These are phyloP conservation scores for Heliosperma pusillum DNA, from an alignment of 148 eudicot genomes.

Conservation along the genomic window DNA sequence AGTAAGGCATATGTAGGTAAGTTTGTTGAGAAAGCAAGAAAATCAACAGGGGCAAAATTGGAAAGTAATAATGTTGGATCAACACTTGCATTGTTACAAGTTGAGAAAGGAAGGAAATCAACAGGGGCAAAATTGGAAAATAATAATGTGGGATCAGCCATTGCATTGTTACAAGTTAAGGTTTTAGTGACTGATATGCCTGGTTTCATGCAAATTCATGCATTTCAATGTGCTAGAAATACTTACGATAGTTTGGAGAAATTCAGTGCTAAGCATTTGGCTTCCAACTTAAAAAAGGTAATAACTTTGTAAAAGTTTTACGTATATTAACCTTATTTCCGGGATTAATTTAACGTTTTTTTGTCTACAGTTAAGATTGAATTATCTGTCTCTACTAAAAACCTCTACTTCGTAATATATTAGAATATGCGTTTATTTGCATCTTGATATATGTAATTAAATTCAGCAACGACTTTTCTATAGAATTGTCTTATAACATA, in stretches of 20 bases:
- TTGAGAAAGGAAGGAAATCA: constrained; percentile 36
- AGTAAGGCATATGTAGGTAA: constrained; percentile 28
- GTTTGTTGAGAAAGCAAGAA: constrained; percentile 28
- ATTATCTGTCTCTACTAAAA: too few species aligned
- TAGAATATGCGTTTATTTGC: too few species aligned
- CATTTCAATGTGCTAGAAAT: constrained; percentile 66
- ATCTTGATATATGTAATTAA: too few species aligned
- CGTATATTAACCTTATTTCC: too few species aligned
- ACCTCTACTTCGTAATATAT: neutral
- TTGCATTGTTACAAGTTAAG: constrained; percentile 52
- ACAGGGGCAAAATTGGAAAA: constrained; percentile 32
- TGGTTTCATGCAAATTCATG: constrained; percentile 81
- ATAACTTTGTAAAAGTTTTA: neutral
- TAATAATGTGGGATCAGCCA: constrained; percentile 32
- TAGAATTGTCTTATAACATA: too few species aligned
- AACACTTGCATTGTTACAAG: constrained; percentile 45
- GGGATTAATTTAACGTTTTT: too few species aligned
- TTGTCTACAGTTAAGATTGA: too few species aligned
- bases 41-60: constrained; percentile 33
- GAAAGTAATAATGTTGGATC: constrained; percentile 33
- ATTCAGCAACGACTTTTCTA: too few species aligned
- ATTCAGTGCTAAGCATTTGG: constrained; percentile 68
- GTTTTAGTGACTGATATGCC: constrained; percentile 87
- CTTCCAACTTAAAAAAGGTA: constrained; percentile 79
- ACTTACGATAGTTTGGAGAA: constrained; percentile 77